phyloP scores from a whole-genome alignment of 1,139 yeast species.

The Geotrichum reessii region DNA sequence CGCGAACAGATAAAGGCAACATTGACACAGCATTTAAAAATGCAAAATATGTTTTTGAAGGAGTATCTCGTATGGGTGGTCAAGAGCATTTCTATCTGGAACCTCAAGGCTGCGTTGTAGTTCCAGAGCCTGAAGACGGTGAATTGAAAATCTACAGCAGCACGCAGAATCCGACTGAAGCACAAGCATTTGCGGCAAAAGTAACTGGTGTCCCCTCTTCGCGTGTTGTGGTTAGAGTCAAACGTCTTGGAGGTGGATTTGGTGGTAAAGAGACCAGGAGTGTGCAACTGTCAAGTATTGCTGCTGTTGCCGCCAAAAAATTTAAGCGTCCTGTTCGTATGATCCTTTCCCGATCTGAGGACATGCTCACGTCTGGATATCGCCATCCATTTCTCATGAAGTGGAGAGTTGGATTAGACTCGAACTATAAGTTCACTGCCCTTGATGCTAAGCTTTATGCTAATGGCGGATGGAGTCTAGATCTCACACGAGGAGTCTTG shows the following conservation, averaged over 20 bases:
- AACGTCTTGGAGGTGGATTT: constrained; percentile 58
- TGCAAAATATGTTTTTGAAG: constrained; percentile 38
- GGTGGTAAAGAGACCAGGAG: constrained; percentile 54
- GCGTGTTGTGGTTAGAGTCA: constrained; percentile 39
- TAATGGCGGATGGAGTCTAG: constrained; percentile 46
- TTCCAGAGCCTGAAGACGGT: constrained; percentile 42
- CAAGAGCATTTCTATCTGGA: constrained; percentile 47
- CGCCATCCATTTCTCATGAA: constrained; percentile 43
- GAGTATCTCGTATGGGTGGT: constrained; percentile 40
- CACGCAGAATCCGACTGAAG: constrained; percentile 42
- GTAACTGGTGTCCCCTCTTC: constrained; percentile 41
- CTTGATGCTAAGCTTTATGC: constrained; percentile 39
- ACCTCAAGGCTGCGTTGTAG: constrained; percentile 41
- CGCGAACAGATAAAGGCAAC: constrained; percentile 38
- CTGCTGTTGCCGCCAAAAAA: constrained; percentile 52
- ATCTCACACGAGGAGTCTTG: constrained; percentile 43
- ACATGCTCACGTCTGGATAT: constrained; percentile 43
- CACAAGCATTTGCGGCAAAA: constrained; percentile 40
- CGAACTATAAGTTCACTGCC: constrained; percentile 39
- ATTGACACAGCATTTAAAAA: constrained; percentile 37
- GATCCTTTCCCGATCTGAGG: constrained; percentile 40
- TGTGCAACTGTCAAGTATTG: constrained; percentile 41
- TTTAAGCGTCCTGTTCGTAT: constrained; percentile 41
- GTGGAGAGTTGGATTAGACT: constrained; percentile 41
- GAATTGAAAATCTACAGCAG: constrained; percentile 42